phyloP scores from a whole-genome alignment of 257 asterid genomes.

The Solanum virginianum region DNA sequence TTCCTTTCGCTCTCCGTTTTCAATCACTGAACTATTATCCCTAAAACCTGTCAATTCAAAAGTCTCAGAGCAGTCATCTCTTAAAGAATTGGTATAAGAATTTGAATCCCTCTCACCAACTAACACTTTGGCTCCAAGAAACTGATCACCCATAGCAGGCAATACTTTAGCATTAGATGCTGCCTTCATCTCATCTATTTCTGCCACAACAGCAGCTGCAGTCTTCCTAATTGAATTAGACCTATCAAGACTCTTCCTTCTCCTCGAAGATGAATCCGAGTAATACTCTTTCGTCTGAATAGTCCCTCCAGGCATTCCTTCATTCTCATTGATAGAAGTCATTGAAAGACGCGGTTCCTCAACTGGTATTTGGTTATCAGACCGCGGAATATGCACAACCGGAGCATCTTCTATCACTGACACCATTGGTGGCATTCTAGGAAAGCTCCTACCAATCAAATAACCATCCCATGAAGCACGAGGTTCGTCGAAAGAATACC shows the following conservation, averaged over 20 bases:
- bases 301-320: constrained; percentile 49
- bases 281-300: constrained; percentile 55
- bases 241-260: constrained; percentile 74
- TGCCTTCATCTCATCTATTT: constrained; percentile 44
- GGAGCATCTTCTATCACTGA: constrained; percentile 57
- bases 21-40: constrained; percentile 33
- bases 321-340: constrained; percentile 2
- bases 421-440: constrained; percentile 52
- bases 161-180: constrained; percentile 34
- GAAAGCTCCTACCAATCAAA: constrained; percentile 46
- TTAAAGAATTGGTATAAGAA: constrained; percentile 33
- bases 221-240: constrained; percentile 54
- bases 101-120: constrained; percentile 36
- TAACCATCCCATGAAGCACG: constrained; percentile 68
- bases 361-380: constrained; percentile 53
- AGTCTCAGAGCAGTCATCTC: constrained; percentile 61
- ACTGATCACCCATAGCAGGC: constrained; percentile 29
- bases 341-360: constrained; percentile 18
- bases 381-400: constrained; percentile 12
- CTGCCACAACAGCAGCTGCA: constrained; percentile 62
- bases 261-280: constrained; percentile 46
- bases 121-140: constrained; percentile 36
- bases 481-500: constrained; percentile 65
- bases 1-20: constrained; percentile 46
- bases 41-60: constrained; percentile 53